Evolutionary conservation across 2,329 filamentous ascomycete genomes (phyloP).

Genomic region (Aureobasidium sp.): DNA sequence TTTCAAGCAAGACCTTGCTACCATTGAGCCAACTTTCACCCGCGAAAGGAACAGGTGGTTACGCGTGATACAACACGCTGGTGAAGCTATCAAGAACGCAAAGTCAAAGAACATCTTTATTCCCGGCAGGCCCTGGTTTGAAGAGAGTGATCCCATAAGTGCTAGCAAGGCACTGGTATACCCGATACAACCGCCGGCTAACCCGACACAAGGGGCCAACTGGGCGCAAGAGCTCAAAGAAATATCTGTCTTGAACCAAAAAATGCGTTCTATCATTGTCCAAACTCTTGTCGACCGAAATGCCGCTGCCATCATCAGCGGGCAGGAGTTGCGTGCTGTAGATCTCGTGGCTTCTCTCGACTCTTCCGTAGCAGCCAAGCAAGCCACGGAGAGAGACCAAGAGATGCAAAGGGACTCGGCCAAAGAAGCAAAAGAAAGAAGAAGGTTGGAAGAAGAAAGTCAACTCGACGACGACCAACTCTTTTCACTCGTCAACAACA

Average conservation of each 20-base stretch:
- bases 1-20: not conserved
- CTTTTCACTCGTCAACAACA: not conserved
- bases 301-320: not conserved
- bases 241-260: not conserved
- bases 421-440: not conserved
- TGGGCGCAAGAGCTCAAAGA: not conserved
- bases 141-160: not conserved
- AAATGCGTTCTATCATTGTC: not conserved
- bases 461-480: conserved; percentile 3
- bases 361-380: not conserved
- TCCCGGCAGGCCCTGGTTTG: not conserved
- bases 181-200: not conserved
- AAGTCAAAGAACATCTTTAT: not conserved
- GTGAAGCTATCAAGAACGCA: not conserved
- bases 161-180: not conserved
- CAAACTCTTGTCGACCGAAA: not conserved
- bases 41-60: not conserved
- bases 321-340: not conserved
- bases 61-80: not conserved
- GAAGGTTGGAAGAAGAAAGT: conserved; percentile 2
- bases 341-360: not conserved
- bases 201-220: not conserved
- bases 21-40: not conserved
- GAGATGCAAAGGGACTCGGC: not conserved
- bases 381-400: not conserved